Evolutionary conservation across 2,329 filamentous ascomycete species (phyloP), one percentile per base, ranked within the genome.

Genomic region (Aspergillus sp.): DNA sequence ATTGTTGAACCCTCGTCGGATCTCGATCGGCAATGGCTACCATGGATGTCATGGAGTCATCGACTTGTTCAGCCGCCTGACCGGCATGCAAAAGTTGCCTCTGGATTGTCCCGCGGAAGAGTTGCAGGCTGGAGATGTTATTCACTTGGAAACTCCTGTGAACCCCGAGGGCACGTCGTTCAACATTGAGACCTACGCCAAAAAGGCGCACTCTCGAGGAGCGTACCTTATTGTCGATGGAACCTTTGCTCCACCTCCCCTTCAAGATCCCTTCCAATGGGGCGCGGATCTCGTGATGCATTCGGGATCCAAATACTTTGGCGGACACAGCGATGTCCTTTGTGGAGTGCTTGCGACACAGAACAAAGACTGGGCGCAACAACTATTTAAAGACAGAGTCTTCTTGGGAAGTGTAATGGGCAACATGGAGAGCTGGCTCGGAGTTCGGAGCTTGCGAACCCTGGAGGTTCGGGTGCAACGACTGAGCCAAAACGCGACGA

Each of bases 41-140:
- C 95, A 98, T 80, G 95, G 95, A 69, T 96, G 92, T 78, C 92
- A 97, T 76, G 92, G 91, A 64, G 91, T 97, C 31, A 85, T 97
- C 69, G 78, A 78, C 34, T 79, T 98, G 58, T 83, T 96, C 67
- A 78, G 84, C 62, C 91, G 92, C 65, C 86, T 97, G 54, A 92
- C 89, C 28, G 90, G 90, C 0, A 85, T 96, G 28, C 78, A 89
- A 73, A 85, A 89, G 67, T 82, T 97, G 2, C 84, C 88, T 23
- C 84, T 98, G 15, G 85, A 90, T 70, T 91, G 87, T 71, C 81
- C 87, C 8, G 81, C 84, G 15, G 85, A 86, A 46, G 85, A 88
- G 38, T 83, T 98, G 3, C 83, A 87, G 25, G 79, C 85, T 3
- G 94, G 94, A 3, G 95, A 98, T 75, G 81, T 98, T 3, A 84